phyloP scores from a whole-genome alignment of 2,329 filamentous ascomycete species.

The Thermomyces lanuginosus region DNA sequence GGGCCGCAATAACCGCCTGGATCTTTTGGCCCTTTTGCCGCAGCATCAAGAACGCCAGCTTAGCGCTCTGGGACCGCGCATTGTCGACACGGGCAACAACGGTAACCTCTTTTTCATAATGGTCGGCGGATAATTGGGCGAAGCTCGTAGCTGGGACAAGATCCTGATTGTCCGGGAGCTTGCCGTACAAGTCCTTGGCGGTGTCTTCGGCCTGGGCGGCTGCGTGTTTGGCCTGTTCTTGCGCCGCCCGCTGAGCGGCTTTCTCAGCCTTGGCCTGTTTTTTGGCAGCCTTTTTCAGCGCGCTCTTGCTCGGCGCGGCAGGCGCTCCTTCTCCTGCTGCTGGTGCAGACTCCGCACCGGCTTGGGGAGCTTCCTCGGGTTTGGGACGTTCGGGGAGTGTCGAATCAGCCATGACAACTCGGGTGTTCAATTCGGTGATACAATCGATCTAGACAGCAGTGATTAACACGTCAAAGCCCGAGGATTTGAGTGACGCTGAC shows the following conservation, averaged over 20 bases:
- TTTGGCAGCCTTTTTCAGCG: slow-evolving; percentile 73
- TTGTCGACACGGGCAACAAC: slow-evolving; percentile 76
- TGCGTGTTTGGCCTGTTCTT: slow-evolving; percentile 53
- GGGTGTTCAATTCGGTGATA: too few relatives aligned
- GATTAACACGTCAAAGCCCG: neutral
- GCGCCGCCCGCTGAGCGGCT: slow-evolving; percentile 52
- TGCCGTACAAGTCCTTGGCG: slow-evolving; percentile 63
- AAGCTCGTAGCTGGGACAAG: slow-evolving; percentile 46
- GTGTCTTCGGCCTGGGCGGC: slow-evolving; percentile 44
- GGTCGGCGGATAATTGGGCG: slow-evolving; percentile 36
- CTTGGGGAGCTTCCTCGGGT: slow-evolving; percentile 18
- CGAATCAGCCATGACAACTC: slow-evolving; percentile 26
- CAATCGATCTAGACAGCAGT: too few relatives aligned
- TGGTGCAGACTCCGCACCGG: slow-evolving; percentile 8
- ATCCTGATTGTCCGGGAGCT: slow-evolving; percentile 43
- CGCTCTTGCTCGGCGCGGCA: slow-evolving; percentile 54
- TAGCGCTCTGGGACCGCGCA: slow-evolving; percentile 70
- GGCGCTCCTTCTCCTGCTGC: slow-evolving; percentile 24
- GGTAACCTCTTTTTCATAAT: slow-evolving; percentile 54
- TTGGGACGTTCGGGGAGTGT: slow-evolving; percentile 25
- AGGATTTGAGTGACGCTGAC: neutral
- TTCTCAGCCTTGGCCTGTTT: slow-evolving; percentile 79
- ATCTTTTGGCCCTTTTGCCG: slow-evolving; percentile 63
- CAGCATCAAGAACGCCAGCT: slow-evolving; percentile 81
- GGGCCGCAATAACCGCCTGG: slow-evolving; percentile 60